Percentiles rank a stretch among this genome's conserved stretches.
Evolutionary conservation across 2,329 filamentous ascomycete genomes (phyloP).

Genomic region (Fusarium nelsonii): DNA sequence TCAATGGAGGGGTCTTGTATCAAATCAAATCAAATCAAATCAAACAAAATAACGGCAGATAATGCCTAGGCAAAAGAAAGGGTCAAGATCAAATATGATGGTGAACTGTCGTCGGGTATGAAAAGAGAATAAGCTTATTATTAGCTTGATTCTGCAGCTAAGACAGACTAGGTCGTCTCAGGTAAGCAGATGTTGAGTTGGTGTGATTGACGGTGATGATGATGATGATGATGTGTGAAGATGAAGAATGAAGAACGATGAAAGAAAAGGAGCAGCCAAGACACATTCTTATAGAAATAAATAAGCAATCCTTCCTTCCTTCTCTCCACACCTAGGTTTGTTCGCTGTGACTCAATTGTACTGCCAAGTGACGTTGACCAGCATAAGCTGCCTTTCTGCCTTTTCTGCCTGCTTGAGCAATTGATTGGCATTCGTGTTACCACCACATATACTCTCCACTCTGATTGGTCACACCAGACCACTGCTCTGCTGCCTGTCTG

Average conservation of each 20-base stretch:
- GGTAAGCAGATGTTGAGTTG: background rate
- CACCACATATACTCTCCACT: accelerated
- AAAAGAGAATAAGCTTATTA: too few relatives aligned
- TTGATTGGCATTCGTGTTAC: background rate
- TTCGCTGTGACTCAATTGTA: slow-evolving; percentile 8
- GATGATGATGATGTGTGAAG: background rate
- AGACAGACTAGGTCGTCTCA: too few relatives aligned
- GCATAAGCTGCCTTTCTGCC: slow-evolving; percentile 10
- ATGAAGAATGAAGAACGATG: background rate
- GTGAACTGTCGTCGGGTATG: too few relatives aligned
- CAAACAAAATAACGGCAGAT: too few relatives aligned
- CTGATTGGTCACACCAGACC: slow-evolving; percentile 14
- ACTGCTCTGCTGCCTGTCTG: slow-evolving; percentile 21
- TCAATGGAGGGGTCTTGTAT: background rate
- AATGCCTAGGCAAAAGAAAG: too few relatives aligned
- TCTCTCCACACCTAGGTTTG: background rate
- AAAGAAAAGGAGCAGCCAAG: background rate
- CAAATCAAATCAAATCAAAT: too few relatives aligned
- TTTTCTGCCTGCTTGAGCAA: slow-evolving; percentile 21
- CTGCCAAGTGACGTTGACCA: background rate
- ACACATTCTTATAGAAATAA: slow-evolving; percentile 15
- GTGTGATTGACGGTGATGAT: background rate
- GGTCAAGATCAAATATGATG: too few relatives aligned
- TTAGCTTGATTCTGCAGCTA: too few relatives aligned
- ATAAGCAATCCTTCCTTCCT: background rate